phyloP scores from a whole-genome alignment of 768 basidiomycete species.

The Rhizopogon salebrosus region DNA sequence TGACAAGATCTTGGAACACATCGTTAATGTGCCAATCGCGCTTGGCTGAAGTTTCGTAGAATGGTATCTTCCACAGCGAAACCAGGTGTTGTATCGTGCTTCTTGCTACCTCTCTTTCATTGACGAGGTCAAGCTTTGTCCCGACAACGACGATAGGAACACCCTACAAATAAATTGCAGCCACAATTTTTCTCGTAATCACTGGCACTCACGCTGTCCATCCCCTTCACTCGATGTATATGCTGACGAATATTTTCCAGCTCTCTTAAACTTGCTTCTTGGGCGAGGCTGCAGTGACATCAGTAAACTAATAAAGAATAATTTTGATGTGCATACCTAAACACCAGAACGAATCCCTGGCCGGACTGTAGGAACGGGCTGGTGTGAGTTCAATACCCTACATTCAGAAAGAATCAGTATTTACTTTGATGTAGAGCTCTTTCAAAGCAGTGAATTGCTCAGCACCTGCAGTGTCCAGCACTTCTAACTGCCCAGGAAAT shows the following conservation, averaged over 20 bases:
- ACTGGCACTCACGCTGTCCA: conserved; percentile 43
- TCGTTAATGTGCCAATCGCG: conserved; percentile 75
- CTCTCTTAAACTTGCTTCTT: conserved; percentile 77
- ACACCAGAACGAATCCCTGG: conserved; percentile 77
- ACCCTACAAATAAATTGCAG: conserved; percentile 28
- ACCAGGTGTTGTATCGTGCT: conserved; percentile 60
- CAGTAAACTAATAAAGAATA: background rate
- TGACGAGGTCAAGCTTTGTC: conserved; percentile 76
- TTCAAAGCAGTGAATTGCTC: conserved; percentile 81
- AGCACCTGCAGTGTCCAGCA: conserved; percentile 81
- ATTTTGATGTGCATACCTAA: conserved; percentile 44
- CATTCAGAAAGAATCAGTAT: background rate
- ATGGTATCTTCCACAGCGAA: conserved; percentile 62
- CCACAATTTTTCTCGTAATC: background rate
- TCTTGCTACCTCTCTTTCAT: conserved; percentile 73
- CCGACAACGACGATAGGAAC: conserved; percentile 85
- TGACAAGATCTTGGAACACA: conserved; percentile 72
- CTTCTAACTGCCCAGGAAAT: conserved; percentile 52
- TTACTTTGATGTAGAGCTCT: conserved; percentile 77
- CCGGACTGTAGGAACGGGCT: conserved; percentile 45
- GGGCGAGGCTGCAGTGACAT: conserved; percentile 53
- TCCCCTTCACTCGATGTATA: conserved; percentile 75
- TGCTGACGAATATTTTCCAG: conserved; percentile 77
- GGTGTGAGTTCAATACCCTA: background rate
- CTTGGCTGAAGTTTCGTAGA: conserved; percentile 88